A percentile compares a stretch with the other conserved stretches of the same genome.
These are phyloP conservation scores for Fusarium sororula DNA, from an alignment of 2,329 filamentous ascomycete species.

Conservation along the genomic window DNA sequence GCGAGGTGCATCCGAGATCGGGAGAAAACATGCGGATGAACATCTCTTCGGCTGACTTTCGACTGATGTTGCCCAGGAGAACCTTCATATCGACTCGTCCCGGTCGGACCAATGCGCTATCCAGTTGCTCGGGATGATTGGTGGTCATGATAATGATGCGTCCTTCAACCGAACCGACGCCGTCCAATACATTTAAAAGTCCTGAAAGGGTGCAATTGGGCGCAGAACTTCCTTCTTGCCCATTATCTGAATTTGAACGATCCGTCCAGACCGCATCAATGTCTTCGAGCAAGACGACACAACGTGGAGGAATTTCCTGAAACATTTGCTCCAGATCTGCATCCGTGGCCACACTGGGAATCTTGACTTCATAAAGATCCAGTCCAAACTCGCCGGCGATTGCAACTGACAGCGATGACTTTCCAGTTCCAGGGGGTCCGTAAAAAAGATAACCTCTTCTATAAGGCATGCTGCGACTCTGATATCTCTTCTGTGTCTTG, in stretches of 20 bases:
- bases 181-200: conserved; percentile 75
- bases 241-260: conserved; percentile 25
- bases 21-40: conserved; percentile 57
- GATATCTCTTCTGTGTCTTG: conserved; percentile 65
- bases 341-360: conserved; percentile 60
- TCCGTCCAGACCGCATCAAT: conserved; percentile 57
- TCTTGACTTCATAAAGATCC: conserved; percentile 59
- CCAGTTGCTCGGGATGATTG: conserved; percentile 71
- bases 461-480: conserved; percentile 59
- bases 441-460: conserved; percentile 69
- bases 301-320: conserved; percentile 60
- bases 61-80: conserved; percentile 60
- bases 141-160: conserved; percentile 79
- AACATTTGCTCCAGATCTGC: conserved; percentile 62
- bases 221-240: conserved; percentile 23
- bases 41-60: conserved; percentile 55
- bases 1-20: conserved; percentile 42
- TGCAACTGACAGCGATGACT: conserved; percentile 64
- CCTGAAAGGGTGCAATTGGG: conserved; percentile 66
- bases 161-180: conserved; percentile 74
- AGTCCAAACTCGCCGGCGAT: conserved; percentile 61
- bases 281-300: conserved; percentile 65
- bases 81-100: conserved; percentile 74
- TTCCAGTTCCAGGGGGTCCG: conserved; percentile 70
- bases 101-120: conserved; percentile 70